Base-by-base conservation (phyloP, 108 stramenopile genomes). In the Nitzschia sp. region DNA sequence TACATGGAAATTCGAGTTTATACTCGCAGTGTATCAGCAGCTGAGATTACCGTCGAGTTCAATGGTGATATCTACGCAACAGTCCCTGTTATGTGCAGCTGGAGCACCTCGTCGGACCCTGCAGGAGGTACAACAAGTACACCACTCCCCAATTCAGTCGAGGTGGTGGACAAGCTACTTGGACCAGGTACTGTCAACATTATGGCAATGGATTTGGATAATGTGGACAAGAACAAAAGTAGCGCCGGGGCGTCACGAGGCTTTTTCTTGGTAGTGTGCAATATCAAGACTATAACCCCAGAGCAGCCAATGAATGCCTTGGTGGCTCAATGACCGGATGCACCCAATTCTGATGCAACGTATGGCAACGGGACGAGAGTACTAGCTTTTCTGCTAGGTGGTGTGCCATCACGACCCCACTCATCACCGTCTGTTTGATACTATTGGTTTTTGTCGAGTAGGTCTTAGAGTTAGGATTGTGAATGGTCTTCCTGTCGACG, bases 211-310 rank as follows among this genome's bases (percentile, higher is more conserved):
- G 76, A 77, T 54, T 42, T 66, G 42, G 76, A 71, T 27, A 48
- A 49, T 59, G 23, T 33, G 9, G 47, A 34, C 4, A 55, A 65
- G 18, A 32, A 46, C 13, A 56, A 66, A 0, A 13, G 27, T 35
- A 24, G 29, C 31, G 0, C 11, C 17, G 8, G 17, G 21, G 11
- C 49, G 13, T 66, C 76, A 1, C 54, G 70, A n/a, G 76, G 76
- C 6, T 77, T 64, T 25, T 71, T 71, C 25, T 66, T 77, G 59
- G 29, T 77, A 5, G 76, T 77, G 21, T 70, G 76, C 0, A 65
- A 77, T 35, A 33, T 75, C 49, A 75, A 67, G 49, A 19, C 49
- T 5, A 51, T 5, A n/a, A 51, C 49, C n/a, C 8, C 38, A n/a
- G n/a, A n/a, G n/a, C n/a, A n/a, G n/a, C n/a, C n/a, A n/a, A n/a